Percentiles rank a stretch among this genome's conserved stretches.
Conservation (phyloP, 2,329 filamentous ascomycete genomes). For the Teratosphaeria viscida region DNA sequence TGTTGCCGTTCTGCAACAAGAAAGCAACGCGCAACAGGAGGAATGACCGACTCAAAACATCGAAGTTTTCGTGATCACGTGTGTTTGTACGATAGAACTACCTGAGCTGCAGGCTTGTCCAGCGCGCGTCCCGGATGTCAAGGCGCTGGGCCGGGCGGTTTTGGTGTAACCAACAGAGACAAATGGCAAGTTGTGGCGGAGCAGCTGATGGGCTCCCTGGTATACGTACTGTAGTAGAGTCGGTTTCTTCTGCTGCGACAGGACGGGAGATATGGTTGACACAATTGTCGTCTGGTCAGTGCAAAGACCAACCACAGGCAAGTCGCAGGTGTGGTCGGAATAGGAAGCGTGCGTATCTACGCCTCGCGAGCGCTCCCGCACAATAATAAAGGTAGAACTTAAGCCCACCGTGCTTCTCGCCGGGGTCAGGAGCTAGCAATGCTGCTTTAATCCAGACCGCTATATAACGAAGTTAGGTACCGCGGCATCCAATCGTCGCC, state of each 20-base stretch:
- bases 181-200: background rate
- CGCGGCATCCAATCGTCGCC: background rate
- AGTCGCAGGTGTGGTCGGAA: background rate
- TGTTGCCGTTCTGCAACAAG: background rate
- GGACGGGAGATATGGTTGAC: background rate
- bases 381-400: background rate
- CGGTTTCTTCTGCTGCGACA: background rate
- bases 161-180: background rate
- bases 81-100: background rate
- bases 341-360: background rate
- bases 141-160: background rate
- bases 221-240: background rate
- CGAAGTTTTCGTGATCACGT: background rate
- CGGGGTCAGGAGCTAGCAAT: background rate
- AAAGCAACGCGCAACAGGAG: background rate
- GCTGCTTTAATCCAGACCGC: background rate
- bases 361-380: background rate
- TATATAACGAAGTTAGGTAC: background rate
- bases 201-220: background rate
- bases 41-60: background rate
- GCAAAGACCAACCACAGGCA: background rate
- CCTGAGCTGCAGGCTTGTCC: background rate
- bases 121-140: background rate
- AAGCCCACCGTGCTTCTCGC: background rate
- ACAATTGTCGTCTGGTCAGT: background rate